phyloP scores from a whole-genome alignment of 176 grass and related monocot genomes.

The Hordeum marinum region DNA sequence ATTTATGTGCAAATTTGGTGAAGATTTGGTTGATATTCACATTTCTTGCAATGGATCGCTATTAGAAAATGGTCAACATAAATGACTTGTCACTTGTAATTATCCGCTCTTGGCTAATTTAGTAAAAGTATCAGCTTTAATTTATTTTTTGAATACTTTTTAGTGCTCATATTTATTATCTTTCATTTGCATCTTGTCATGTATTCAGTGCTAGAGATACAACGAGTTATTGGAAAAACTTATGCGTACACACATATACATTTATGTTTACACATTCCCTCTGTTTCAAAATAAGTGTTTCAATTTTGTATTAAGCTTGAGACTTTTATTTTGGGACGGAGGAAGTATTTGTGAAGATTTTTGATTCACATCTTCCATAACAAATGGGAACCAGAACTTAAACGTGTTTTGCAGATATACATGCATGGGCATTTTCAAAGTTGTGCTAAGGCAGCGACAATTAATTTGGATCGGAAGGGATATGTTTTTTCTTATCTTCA shows the following conservation, averaged over 20 bases:
- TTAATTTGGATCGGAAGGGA: no score
- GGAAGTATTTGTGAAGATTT: not conserved
- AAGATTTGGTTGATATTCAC: not conserved
- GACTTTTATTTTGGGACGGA: no score
- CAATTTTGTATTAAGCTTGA: no score
- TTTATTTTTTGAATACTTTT: not conserved
- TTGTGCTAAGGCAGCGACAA: no score
- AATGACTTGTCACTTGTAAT: not conserved
- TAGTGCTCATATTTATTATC: not conserved
- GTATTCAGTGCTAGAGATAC: not conserved
- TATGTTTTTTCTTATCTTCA: not conserved
- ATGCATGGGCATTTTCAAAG: not conserved
- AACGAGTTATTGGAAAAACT: not conserved
- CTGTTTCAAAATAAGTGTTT: no score
- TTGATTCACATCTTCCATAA: not conserved
- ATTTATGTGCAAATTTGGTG: not conserved
- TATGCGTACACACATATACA: not conserved
- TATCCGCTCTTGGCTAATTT: not conserved
- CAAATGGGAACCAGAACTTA: not conserved
- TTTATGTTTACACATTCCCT: not conserved
- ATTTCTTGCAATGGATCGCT: not conserved
- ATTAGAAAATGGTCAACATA: not conserved
- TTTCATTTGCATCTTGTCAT: not conserved
- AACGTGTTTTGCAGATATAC: not conserved
- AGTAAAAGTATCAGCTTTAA: not conserved